Conservation (phyloP, 331 rosid genomes). For the Malus hybrid region DNA sequence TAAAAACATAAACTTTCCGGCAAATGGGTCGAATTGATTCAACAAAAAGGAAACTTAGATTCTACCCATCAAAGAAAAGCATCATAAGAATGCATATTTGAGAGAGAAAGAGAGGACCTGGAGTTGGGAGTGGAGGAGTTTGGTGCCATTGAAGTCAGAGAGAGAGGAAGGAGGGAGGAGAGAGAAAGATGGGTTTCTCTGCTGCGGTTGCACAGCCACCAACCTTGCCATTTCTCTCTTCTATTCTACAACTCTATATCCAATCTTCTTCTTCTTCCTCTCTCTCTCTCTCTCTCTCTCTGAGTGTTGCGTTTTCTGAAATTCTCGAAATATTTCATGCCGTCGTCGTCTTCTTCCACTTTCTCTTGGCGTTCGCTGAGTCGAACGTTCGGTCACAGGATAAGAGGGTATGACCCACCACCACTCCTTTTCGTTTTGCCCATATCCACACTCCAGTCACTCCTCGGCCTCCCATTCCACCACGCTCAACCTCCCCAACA, state of each 20-base stretch:
- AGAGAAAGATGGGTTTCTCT: slow-evolving; percentile 55
- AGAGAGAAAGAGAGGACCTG: slow-evolving; percentile 42
- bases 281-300: background rate
- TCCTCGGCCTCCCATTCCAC: slow-evolving; percentile 1
- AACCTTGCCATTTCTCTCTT: slow-evolving; percentile 62
- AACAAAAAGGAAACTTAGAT: background rate
- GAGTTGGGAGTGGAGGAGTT: slow-evolving; percentile 58
- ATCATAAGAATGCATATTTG: background rate
- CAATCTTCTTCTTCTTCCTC: background rate
- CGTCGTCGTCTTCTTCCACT: slow-evolving; percentile 2
- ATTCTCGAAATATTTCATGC: background rate
- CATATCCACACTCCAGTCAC: slow-evolving; percentile 9
- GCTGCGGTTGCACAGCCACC: slow-evolving; percentile 61
- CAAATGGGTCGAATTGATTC: background rate
- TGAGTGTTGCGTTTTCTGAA: background rate
- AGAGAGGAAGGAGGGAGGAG: slow-evolving; percentile 86
- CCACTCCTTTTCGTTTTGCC: slow-evolving; percentile 3
- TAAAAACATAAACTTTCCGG: background rate
- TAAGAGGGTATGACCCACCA: slow-evolving; percentile 53
- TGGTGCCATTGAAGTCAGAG: slow-evolving; percentile 76
- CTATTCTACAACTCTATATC: background rate
- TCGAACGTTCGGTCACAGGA: slow-evolving; percentile 30
- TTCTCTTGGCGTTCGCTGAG: slow-evolving; percentile 18
- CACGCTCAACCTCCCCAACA: background rate
- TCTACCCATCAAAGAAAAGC: background rate